Conservation (phyloP, 371 early-diverging fungal species). For the Mucor sp. region DNA sequence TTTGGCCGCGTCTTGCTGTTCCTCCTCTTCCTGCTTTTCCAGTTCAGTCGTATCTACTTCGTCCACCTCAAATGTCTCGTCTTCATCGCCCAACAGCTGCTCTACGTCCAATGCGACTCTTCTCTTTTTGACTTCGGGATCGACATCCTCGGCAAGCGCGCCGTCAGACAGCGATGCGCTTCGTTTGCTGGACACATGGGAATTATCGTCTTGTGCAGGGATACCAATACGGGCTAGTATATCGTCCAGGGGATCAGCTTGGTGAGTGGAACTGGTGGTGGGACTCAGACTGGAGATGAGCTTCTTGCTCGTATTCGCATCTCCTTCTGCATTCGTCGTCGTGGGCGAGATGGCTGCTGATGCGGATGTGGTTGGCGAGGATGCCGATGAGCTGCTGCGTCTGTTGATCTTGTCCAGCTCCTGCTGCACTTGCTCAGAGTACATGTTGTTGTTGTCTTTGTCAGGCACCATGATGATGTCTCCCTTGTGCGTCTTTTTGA, state of each 20-base stretch:
- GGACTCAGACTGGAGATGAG: neutral
- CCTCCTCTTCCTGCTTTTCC: neutral
- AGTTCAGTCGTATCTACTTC: constrained; percentile 25
- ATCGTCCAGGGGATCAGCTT: constrained; percentile 32
- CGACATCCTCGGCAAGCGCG: neutral
- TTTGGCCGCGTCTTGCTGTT: constrained; percentile 6
- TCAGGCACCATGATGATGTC: constrained; percentile 53
- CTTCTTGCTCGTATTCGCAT: neutral
- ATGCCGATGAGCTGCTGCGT: neutral
- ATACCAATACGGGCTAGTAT: constrained; percentile 41
- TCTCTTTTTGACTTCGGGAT: constrained; percentile 29
- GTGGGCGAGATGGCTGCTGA: neutral
- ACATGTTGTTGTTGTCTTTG: constrained; percentile 10
- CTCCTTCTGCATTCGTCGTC: neutral
- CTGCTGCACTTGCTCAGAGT: constrained; percentile 15
- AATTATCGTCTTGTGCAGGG: constrained; percentile 10
- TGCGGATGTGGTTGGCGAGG: neutral
- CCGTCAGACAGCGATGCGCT: neutral
- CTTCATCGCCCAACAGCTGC: constrained; percentile 34
- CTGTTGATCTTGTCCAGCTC: neutral
- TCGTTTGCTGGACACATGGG: constrained; percentile 9
- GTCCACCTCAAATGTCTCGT: constrained; percentile 25
- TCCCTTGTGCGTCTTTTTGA: constrained; percentile 80
- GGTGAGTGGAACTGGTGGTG: constrained; percentile 5
- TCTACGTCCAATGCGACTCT: constrained; percentile 36